Conservation (phyloP, 129 eudicot species). For the Flaveria linearis region DNA sequence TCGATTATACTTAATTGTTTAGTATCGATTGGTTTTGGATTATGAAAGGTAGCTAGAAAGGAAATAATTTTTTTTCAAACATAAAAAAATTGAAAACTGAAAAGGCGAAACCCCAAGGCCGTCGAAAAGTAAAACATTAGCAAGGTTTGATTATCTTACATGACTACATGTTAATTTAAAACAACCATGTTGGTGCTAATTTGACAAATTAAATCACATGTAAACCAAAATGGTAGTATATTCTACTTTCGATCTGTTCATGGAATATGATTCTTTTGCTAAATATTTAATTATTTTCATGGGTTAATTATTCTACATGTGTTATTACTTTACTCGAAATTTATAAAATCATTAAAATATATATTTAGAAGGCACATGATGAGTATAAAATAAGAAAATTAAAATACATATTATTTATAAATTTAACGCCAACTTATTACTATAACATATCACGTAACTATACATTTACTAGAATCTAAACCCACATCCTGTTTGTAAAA, state of each 20-base stretch:
- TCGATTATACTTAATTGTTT: no score
- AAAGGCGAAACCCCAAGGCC: neutral
- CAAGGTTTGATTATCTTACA: neutral
- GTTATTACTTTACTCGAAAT: neutral
- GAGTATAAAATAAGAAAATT: neutral
- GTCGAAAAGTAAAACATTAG: neutral
- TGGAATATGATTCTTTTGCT: constrained; percentile 5
- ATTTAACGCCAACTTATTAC: no score
- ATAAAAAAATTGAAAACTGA: neutral
- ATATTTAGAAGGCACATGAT: neutral
- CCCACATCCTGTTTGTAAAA: no score
- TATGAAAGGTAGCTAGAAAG: no score
- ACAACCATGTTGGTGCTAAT: constrained; percentile 23
- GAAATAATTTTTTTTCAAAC: no score
- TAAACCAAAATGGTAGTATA: constrained; percentile 9
- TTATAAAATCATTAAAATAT: neutral
- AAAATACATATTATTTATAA: neutral
- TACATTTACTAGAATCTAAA: no score
- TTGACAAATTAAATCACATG: constrained; percentile 11
- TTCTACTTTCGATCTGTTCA: constrained; percentile 5
- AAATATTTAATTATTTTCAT: constrained; percentile 12
- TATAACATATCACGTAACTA: no score
- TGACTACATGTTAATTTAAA: constrained; percentile 1
- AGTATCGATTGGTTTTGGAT: no score
- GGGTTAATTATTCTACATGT: constrained; percentile 7